These are phyloP conservation scores for Scutellaria minor DNA, from an alignment of 257 asterid genomes.

Conservation along the genomic window DNA sequence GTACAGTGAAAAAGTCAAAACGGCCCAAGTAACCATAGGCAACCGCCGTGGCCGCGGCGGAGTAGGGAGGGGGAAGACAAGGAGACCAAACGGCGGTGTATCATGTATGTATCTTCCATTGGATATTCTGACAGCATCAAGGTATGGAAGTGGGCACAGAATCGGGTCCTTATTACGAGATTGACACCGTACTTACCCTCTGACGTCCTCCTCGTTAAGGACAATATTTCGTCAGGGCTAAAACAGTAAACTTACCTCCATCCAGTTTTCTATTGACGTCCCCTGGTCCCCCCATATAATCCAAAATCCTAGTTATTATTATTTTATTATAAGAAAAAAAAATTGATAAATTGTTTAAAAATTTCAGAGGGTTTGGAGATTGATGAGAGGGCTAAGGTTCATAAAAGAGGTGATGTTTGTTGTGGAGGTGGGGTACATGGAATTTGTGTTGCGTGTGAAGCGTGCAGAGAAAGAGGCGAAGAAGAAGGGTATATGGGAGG, in stretches of 20 bases:
- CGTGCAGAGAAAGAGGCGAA: slow-evolving; percentile 71
- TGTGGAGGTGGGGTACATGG: slow-evolving; percentile 59
- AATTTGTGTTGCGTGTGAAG: slow-evolving; percentile 79
- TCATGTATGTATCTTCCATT: slow-evolving; percentile 58
- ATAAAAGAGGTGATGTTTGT: slow-evolving; percentile 46
- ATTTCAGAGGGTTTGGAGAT: slow-evolving; percentile 56
- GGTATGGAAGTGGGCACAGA: slow-evolving; percentile 46
- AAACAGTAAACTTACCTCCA: slow-evolving; percentile 43
- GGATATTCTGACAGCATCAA: slow-evolving; percentile 70
- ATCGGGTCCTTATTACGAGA: slow-evolving; percentile 55
- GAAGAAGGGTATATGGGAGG: slow-evolving; percentile 81
- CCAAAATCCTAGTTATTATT: slow-evolving; percentile 16
- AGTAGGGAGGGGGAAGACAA: slow-evolving; percentile 20
- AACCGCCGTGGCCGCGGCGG: slow-evolving; percentile 25
- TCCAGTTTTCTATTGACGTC: too few species aligned
- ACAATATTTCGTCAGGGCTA: slow-evolving; percentile 44
- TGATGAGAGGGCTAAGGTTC: slow-evolving; percentile 50
- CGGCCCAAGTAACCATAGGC: not conserved
- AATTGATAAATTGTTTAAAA: not conserved
- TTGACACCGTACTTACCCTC: slow-evolving; percentile 54
- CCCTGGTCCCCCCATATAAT: slow-evolving; percentile 2
- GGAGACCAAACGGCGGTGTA: slow-evolving; percentile 38
- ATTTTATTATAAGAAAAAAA: too few species aligned
- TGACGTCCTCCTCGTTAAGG: slow-evolving; percentile 41
- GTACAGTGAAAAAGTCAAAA: slow-evolving; percentile 37